Percentiles rank a stretch among this genome's conserved stretches.
Conservation (phyloP, 768 basidiomycete genomes). For the Pleurotus djamor region DNA sequence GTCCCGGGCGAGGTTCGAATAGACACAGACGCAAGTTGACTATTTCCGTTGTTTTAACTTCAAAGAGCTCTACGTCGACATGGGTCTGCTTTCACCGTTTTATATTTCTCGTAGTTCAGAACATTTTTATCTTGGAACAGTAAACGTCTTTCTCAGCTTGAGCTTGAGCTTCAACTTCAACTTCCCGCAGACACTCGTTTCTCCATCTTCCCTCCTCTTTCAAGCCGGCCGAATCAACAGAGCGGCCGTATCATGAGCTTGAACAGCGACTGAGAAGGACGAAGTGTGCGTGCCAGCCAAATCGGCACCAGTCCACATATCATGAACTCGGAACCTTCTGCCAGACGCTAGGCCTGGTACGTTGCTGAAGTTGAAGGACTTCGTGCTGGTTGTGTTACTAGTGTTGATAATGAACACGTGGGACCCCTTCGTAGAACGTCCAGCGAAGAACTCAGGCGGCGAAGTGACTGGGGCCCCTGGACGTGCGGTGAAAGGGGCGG, state of each 20-base stretch:
- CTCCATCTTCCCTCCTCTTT: too few relatives aligned
- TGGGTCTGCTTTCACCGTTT: too few relatives aligned
- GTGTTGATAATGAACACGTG: slow-evolving; percentile 60
- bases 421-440: slow-evolving; percentile 43
- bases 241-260: slow-evolving; percentile 51
- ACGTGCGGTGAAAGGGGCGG: slow-evolving; percentile 43
- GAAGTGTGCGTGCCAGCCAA: slow-evolving; percentile 36
- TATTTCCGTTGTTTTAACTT: too few relatives aligned
- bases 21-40: too few relatives aligned
- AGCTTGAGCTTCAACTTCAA: too few relatives aligned
- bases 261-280: slow-evolving; percentile 37
- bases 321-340: slow-evolving; percentile 39
- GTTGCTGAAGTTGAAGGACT: slow-evolving; percentile 42
- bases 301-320: slow-evolving; percentile 52
- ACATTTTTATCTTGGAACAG: too few relatives aligned
- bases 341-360: slow-evolving; percentile 41
- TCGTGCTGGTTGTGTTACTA: slow-evolving; percentile 31
- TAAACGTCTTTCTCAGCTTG: too few relatives aligned
- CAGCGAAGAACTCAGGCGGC: slow-evolving; percentile 53
- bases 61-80: too few relatives aligned
- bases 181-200: too few relatives aligned
- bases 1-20: too few relatives aligned
- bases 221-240: too few relatives aligned
- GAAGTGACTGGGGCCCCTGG: slow-evolving; percentile 35
- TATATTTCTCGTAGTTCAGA: too few relatives aligned